Percentiles rank a stretch among this genome's conserved stretches.
Evolutionary conservation across 257 asterid genomes (phyloP).

Genomic region (Fraxinus cuspidata): DNA sequence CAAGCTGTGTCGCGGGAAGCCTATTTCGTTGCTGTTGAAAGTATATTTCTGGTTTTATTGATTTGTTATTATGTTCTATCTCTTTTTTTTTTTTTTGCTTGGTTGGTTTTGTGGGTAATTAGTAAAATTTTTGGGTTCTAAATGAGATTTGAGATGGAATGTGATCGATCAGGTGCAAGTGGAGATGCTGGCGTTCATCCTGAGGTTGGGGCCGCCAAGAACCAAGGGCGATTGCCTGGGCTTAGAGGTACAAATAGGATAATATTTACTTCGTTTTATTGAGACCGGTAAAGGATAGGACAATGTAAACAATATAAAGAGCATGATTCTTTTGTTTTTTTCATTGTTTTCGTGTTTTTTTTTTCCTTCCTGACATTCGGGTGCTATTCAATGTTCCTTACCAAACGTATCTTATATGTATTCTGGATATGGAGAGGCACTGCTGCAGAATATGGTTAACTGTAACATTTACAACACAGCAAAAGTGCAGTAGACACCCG

Average conservation of each 20-base stretch:
- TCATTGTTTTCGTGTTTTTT: too few relatives aligned
- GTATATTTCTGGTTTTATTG: slow-evolving; percentile 33
- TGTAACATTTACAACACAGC: too few relatives aligned
- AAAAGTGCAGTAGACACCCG: too few relatives aligned
- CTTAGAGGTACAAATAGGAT: slow-evolving; percentile 50
- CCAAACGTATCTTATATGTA: too few relatives aligned
- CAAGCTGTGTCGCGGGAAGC: slow-evolving; percentile 90
- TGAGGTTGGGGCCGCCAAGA: slow-evolving; percentile 47
- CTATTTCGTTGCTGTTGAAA: slow-evolving; percentile 66
- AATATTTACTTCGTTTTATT: not conserved
- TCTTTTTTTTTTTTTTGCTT: too few relatives aligned
- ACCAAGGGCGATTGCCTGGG: slow-evolving; percentile 54
- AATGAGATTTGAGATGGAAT: not conserved
- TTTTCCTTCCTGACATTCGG: too few relatives aligned
- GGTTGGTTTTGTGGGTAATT: not conserved
- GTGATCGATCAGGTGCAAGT: slow-evolving; percentile 45
- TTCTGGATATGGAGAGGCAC: too few relatives aligned
- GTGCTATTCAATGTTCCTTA: not conserved
- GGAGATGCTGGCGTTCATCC: slow-evolving; percentile 43
- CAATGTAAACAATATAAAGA: not conserved
- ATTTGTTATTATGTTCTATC: not conserved
- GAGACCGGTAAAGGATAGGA: not conserved
- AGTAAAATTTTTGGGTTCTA: not conserved
- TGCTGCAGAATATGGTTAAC: too few relatives aligned
- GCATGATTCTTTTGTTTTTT: too few relatives aligned